These are phyloP conservation scores for Leptographium flavum DNA, from an alignment of 2,329 filamentous ascomycete species.

Conservation along the genomic window DNA sequence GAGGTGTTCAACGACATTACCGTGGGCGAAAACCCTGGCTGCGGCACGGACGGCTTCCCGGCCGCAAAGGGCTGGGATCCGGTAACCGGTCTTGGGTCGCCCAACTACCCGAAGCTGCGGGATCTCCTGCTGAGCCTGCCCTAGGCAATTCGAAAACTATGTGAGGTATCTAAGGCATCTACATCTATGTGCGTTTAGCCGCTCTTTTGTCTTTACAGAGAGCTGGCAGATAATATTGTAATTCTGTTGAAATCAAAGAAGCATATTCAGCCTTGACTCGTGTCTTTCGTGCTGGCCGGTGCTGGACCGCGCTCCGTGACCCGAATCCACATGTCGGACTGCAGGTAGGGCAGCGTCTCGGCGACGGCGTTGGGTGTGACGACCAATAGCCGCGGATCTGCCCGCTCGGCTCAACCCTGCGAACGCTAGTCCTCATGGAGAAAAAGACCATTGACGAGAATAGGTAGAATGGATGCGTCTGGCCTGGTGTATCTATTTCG, in stretches of 20 bases:
- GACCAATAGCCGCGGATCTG: too few species aligned
- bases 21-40: conserved; percentile 18
- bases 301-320: neutral
- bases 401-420: too few species aligned
- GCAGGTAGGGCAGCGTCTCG: conserved; percentile 14
- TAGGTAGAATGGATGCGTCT: too few species aligned
- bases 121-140: conserved; percentile 11
- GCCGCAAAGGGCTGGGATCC: conserved; percentile 17
- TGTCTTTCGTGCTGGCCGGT: too few species aligned
- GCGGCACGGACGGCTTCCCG: conserved; percentile 17
- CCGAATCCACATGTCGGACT: conserved; percentile 17
- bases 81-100: conserved; percentile 14
- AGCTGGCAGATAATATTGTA: neutral
- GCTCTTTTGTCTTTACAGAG: neutral
- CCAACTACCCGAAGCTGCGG: conserved; percentile 13
- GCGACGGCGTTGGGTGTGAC: too few species aligned
- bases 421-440: too few species aligned
- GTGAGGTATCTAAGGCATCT: neutral
- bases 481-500: too few species aligned
- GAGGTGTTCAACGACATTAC: conserved; percentile 18
- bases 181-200: neutral
- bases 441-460: too few species aligned
- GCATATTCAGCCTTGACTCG: too few species aligned
- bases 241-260: neutral
- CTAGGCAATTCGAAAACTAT: neutral